Percentiles rank a stretch among this genome's conserved stretches.
These are phyloP conservation scores for Oryza brachyantha DNA, from an alignment of 176 grass and related monocot genomes.

Conservation along the genomic window DNA sequence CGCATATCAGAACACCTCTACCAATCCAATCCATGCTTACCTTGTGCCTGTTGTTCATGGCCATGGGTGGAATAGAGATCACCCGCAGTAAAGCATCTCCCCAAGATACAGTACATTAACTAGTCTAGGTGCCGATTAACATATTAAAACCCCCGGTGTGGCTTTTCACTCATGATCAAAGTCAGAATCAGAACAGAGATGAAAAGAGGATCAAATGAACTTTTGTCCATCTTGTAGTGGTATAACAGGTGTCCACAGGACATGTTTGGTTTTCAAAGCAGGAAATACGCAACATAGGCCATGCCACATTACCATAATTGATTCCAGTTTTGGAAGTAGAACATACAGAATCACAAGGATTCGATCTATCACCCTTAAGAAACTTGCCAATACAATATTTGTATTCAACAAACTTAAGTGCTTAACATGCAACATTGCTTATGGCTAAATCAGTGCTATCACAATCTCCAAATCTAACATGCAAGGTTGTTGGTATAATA, in stretches of 20 bases:
- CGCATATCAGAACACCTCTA: neutral
- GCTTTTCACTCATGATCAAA: neutral
- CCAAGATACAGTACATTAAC: neutral
- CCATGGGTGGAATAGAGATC: neutral
- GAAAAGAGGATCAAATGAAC: neutral
- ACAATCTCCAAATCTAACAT: neutral
- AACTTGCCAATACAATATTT: neutral
- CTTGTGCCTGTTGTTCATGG: neutral
- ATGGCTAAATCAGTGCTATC: neutral
- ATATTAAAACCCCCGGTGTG: neutral
- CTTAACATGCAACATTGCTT: neutral
- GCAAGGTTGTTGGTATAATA: neutral
- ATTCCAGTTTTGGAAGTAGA: neutral
- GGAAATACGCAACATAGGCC: neutral
- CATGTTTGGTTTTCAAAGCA: constrained; percentile 8
- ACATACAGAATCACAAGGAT: neutral
- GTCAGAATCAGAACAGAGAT: neutral
- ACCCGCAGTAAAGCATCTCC: neutral
- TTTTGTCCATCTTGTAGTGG: neutral
- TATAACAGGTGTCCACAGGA: neutral
- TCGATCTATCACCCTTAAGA: neutral
- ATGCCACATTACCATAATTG: neutral
- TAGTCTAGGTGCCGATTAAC: neutral
- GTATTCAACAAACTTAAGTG: neutral
- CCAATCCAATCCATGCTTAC: neutral